Evolutionary conservation across 192 early-diverging fungal species (phyloP).

Genomic region (Rhizoclosmatium globosum): DNA sequence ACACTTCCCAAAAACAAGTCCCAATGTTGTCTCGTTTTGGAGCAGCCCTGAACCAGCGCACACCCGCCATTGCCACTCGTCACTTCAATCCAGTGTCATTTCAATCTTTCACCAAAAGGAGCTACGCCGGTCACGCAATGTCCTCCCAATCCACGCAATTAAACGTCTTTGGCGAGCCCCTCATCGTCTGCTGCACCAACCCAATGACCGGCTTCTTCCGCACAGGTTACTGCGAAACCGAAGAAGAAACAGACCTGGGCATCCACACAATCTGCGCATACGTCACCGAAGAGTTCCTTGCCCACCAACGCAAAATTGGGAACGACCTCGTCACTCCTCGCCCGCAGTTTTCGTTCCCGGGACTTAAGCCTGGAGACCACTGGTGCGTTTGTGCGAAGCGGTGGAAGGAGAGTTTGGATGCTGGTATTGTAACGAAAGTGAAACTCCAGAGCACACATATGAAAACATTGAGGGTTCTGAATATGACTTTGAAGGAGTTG

Average conservation of each 20-base stretch:
- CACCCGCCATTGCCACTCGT: no score
- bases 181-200: conserved; percentile 8
- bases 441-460: conserved; percentile 5
- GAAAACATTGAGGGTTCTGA: conserved; percentile 4
- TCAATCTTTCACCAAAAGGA: neutral
- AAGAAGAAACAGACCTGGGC: conserved; percentile 2
- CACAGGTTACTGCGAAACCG: conserved; percentile 23
- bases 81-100: no score
- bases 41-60: no score
- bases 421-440: conserved; percentile 1
- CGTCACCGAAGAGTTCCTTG: neutral
- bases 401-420: conserved; percentile 23
- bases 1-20: no score
- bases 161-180: conserved; percentile 16
- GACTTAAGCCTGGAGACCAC: conserved; percentile 11
- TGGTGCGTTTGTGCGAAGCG: conserved; percentile 22
- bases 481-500: conserved; percentile 18
- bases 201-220: conserved; percentile 27
- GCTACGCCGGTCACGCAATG: neutral
- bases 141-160: neutral
- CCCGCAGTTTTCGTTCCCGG: conserved; percentile 3
- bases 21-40: no score
- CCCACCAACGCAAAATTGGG: neutral
- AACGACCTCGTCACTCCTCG: conserved; percentile 20
- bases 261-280: conserved; percentile 11